A percentile compares a stretch with the other conserved stretches of the same genome.
These are phyloP conservation scores for Coemansia sp. DNA, from an alignment of 192 early-diverging fungal genomes.

Conservation along the genomic window DNA sequence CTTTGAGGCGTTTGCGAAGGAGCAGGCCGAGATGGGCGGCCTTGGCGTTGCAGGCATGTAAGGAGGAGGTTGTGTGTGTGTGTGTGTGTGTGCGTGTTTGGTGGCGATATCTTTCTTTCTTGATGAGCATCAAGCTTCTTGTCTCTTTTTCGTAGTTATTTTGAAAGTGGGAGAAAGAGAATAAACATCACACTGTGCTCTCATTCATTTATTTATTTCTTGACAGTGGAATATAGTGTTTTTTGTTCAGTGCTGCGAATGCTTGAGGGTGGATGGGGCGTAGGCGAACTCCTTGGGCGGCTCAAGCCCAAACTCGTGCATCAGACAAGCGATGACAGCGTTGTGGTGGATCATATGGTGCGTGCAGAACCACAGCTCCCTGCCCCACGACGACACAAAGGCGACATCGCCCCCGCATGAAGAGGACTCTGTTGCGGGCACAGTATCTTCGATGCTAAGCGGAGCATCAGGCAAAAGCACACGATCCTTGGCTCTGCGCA, in stretches of 20 bases:
- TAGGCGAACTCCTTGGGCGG: slow-evolving; percentile 44
- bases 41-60: slow-evolving; percentile 54
- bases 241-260: background rate
- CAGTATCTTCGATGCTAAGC: slow-evolving; percentile 16
- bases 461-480: background rate
- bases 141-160: too few relatives aligned
- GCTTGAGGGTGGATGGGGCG: slow-evolving; percentile 53
- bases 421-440: slow-evolving; percentile 10
- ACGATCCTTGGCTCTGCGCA: background rate
- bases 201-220: too few relatives aligned
- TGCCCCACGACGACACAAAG: slow-evolving; percentile 40
- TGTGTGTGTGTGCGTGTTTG: too few relatives aligned
- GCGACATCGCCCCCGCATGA: background rate
- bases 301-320: slow-evolving; percentile 36
- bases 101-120: too few relatives aligned
- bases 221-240: too few relatives aligned
- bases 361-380: slow-evolving; percentile 59
- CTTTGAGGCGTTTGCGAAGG: slow-evolving; percentile 97
- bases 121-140: too few relatives aligned
- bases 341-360: slow-evolving; percentile 60
- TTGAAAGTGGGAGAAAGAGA: too few relatives aligned
- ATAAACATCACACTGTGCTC: too few relatives aligned
- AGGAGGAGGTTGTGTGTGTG: background rate
- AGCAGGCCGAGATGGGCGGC: slow-evolving; percentile 63
- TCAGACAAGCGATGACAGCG: slow-evolving; percentile 49